Percentiles rank a stretch among this genome's conserved stretches.
Conservation (phyloP, 2,329 filamentous ascomycete genomes). For the Ceratocystis ficicola region DNA sequence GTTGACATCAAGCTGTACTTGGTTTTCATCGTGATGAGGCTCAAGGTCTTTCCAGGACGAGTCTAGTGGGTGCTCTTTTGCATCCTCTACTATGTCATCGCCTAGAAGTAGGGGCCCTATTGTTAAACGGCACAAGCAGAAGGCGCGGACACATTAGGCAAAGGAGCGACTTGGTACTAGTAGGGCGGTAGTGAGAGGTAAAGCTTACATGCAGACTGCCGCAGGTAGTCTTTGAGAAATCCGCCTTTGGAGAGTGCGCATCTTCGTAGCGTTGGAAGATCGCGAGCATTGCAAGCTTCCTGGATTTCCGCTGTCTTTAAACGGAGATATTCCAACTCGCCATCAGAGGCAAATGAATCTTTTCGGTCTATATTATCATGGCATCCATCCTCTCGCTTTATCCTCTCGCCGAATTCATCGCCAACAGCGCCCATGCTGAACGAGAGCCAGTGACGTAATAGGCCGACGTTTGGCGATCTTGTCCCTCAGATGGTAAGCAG, state of each 20-base stretch:
- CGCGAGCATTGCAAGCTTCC: constrained; percentile 46
- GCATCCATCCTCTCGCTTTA: constrained; percentile 1
- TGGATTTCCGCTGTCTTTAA: constrained; percentile 39
- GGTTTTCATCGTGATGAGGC: constrained; percentile 74
- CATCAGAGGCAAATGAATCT: neutral
- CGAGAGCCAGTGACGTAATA: constrained; percentile 1
- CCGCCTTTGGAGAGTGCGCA: constrained; percentile 55
- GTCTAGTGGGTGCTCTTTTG: constrained; percentile 15
- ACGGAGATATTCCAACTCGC: constrained; percentile 18
- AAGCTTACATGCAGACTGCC: constrained; percentile 64
- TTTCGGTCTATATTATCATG: neutral
- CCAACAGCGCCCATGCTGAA: neutral
- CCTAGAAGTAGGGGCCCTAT: constrained; percentile 53
- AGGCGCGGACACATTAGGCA: constrained; percentile 6
- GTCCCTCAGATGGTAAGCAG: neutral
- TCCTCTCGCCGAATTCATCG: neutral
- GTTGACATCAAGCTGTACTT: constrained; percentile 85
- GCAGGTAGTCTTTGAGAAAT: constrained; percentile 53
- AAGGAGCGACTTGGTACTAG: neutral
- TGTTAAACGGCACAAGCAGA: neutral
- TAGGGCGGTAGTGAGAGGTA: constrained; percentile 8
- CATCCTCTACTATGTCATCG: constrained; percentile 23
- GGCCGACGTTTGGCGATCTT: neutral
- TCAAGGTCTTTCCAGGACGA: constrained; percentile 49
- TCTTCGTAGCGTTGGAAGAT: constrained; percentile 43